Conservation (phyloP, 1,284 basidiomycete genomes). For the Pseudozyma thailandica region DNA sequence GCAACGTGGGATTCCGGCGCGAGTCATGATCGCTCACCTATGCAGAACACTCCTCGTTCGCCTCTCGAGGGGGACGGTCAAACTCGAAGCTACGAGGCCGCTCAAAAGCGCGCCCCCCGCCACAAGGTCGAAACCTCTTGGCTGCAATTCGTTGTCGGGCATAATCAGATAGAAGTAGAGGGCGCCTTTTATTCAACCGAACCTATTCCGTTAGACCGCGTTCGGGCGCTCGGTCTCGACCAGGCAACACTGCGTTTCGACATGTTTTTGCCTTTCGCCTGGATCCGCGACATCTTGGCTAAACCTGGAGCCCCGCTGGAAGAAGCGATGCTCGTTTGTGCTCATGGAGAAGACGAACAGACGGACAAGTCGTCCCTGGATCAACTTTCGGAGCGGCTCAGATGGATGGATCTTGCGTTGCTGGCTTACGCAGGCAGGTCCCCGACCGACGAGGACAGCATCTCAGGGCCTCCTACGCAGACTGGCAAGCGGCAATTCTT, state of each 20-base stretch:
- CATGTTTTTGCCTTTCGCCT: slow-evolving; percentile 27
- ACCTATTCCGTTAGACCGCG: slow-evolving; percentile 5
- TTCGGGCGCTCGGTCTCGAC: slow-evolving; percentile 13
- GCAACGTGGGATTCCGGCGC: slow-evolving; percentile 2
- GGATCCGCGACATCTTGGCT: slow-evolving; percentile 25
- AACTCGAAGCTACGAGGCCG: not conserved
- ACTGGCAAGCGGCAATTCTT: slow-evolving; percentile 15
- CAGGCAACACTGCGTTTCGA: slow-evolving; percentile 22
- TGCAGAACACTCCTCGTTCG: slow-evolving; percentile 6
- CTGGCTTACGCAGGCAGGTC: slow-evolving; percentile 7
- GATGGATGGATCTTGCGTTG: slow-evolving; percentile 26
- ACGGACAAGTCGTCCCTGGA: slow-evolving; percentile 18
- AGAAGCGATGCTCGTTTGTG: slow-evolving; percentile 24
- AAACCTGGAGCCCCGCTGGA: not conserved
- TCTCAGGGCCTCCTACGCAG: not conserved
- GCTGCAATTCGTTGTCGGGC: slow-evolving; percentile 13
- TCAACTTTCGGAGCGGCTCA: slow-evolving; percentile 28
- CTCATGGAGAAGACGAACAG: slow-evolving; percentile 7
- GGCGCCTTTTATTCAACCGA: slow-evolving; percentile 14
- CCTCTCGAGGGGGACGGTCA: slow-evolving; percentile 5
- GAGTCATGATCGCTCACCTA: not conserved
- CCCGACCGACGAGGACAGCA: not conserved
- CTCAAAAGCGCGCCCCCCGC: not conserved
- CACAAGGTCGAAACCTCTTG: not conserved
- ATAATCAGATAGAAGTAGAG: slow-evolving; percentile 18